Percentiles rank a stretch among this genome's conserved stretches.
Conservation (phyloP, 805 yeast species). For the Saccharomycopsis schoenii region DNA sequence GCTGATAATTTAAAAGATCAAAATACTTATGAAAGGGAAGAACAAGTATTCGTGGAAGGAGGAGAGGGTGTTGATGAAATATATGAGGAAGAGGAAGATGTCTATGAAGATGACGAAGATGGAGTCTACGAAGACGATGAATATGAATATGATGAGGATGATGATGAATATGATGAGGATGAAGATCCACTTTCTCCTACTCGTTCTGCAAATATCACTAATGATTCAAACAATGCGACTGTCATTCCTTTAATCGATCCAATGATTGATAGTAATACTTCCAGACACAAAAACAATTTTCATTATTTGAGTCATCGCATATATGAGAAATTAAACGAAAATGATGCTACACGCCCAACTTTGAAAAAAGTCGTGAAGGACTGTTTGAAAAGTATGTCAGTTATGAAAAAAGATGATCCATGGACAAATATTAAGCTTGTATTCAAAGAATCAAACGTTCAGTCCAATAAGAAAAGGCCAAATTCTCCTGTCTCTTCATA, state of each 20-base stretch:
- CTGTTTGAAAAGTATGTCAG: constrained; percentile 16
- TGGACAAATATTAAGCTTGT: constrained; percentile 16
- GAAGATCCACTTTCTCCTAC: background rate
- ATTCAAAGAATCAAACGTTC: background rate
- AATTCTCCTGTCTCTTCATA: background rate
- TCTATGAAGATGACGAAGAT: constrained; percentile 16
- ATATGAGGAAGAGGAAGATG: constrained; percentile 20
- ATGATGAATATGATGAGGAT: constrained; percentile 22
- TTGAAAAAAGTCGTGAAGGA: constrained; percentile 15
- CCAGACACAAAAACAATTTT: background rate
- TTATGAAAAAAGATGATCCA: constrained; percentile 10
- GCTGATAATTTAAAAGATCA: background rate
- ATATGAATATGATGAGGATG: constrained; percentile 16
- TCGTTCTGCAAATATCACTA: background rate
- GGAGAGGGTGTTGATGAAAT: constrained; percentile 18
- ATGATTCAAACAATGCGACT: background rate
- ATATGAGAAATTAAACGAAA: background rate
- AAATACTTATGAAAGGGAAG: background rate
- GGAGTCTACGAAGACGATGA: constrained; percentile 22
- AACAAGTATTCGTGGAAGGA: too few relatives aligned
- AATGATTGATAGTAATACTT: constrained; percentile 3
- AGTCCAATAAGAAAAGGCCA: background rate
- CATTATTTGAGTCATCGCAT: background rate
- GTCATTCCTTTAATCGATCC: background rate
- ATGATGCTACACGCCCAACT: constrained; percentile 5